A percentile compares a stretch with the other conserved stretches of the same genome.
Evolutionary conservation across 1,284 basidiomycete genomes (phyloP).

Genomic region (Coriolopsis trogii): DNA sequence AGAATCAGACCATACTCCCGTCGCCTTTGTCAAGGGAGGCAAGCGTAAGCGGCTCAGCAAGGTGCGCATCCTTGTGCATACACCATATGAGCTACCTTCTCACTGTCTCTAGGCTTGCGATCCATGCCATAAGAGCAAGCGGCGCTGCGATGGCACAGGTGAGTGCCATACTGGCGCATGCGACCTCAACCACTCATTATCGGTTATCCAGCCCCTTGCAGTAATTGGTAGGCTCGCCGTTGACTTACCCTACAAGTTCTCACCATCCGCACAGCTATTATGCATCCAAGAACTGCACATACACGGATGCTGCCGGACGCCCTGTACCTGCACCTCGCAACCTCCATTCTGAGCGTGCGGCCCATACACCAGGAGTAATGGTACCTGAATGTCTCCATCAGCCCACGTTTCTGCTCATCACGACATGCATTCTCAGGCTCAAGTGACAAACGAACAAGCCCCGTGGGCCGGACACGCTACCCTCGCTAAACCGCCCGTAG

Average conservation of each 20-base stretch:
- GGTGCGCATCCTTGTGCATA: constrained; percentile 39
- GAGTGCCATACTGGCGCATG: constrained; percentile 29
- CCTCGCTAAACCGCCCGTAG: constrained; percentile 16
- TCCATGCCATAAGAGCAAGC: constrained; percentile 81
- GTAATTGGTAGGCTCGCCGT: constrained; percentile 64
- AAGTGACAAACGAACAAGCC: constrained; percentile 13
- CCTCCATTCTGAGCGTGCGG: constrained; percentile 16
- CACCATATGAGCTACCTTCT: constrained; percentile 4
- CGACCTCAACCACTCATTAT: constrained; percentile 12
- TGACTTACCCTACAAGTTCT: not conserved
- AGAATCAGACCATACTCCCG: constrained; percentile 24
- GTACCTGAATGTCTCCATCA: constrained; percentile 14
- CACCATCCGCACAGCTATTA: constrained; percentile 56
- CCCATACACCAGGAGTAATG: constrained; percentile 8
- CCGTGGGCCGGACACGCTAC: constrained; percentile 24
- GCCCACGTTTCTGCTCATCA: constrained; percentile 5
- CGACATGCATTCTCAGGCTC: constrained; percentile 11
- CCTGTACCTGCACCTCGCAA: constrained; percentile 69
- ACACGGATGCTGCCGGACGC: constrained; percentile 78
- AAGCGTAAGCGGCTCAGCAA: constrained; percentile 52
- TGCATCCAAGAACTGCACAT: constrained; percentile 78
- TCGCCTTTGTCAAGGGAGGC: constrained; percentile 39
- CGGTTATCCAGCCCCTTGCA: constrained; percentile 63
- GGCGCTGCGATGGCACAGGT: constrained; percentile 82
- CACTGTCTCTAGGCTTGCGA: constrained; percentile 65